Conservation (phyloP, 1,139 yeast species). For the Sugiyamaella xylanicola region DNA sequence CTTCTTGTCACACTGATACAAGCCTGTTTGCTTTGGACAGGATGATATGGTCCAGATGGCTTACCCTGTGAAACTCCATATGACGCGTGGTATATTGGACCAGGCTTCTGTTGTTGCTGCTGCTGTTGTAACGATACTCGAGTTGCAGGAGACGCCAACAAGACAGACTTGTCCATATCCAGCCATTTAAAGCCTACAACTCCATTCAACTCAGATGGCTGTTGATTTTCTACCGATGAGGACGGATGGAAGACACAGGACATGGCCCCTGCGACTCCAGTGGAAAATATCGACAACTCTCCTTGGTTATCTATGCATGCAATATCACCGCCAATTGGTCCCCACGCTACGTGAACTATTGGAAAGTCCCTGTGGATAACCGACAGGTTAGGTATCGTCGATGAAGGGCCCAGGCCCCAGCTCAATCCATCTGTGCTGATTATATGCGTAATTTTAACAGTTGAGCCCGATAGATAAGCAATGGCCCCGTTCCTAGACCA, state of each 20-base stretch:
- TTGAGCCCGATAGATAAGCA: conserved; percentile 53
- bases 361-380: conserved; percentile 33
- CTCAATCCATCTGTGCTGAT: conserved; percentile 63
- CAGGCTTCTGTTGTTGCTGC: conserved; percentile 19
- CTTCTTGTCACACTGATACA: conserved; percentile 65
- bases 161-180: conserved; percentile 62
- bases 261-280: conserved; percentile 34
- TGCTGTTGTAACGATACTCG: conserved; percentile 18
- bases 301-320: conserved; percentile 49
- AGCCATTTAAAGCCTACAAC: conserved; percentile 69
- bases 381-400: conserved; percentile 25
- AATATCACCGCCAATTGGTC: conserved; percentile 46
- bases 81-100: conserved; percentile 18
- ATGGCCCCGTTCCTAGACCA: conserved; percentile 80
- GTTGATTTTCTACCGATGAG: conserved; percentile 23
- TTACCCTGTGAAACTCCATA: conserved; percentile 58
- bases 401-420: conserved; percentile 69
- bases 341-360: conserved; percentile 47
- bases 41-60: conserved; percentile 68
- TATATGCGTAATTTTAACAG: conserved; percentile 58
- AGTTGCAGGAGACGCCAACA: conserved; percentile 36
- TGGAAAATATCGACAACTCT: conserved; percentile 41
- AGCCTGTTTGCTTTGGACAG: conserved; percentile 69
- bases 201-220: conserved; percentile 35
- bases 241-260: conserved; percentile 33